Evolutionary conservation across 2,329 filamentous ascomycete genomes (phyloP).

Genomic region (Aspergillus sp.): DNA sequence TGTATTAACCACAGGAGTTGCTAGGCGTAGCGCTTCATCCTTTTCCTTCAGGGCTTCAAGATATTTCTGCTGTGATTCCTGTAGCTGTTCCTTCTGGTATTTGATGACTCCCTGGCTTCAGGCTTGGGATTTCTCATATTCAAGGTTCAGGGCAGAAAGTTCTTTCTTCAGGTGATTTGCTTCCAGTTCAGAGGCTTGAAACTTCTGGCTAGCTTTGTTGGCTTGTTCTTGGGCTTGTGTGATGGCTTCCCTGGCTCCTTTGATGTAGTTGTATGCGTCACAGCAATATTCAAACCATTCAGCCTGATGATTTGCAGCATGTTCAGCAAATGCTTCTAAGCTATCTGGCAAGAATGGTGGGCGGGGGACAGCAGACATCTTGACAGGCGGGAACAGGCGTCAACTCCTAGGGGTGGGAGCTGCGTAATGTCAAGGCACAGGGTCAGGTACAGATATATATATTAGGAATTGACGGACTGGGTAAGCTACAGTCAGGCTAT

Average conservation of each 20-base stretch:
- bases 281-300: no score
- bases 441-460: no score
- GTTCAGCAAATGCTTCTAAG: no score
- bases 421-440: no score
- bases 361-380: no score
- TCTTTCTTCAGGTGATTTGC: background rate
- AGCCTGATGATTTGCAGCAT: no score
- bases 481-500: no score
- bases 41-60: background rate
- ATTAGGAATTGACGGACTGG: no score
- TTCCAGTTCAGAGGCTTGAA: background rate
- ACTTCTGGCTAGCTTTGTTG: background rate
- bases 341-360: no score
- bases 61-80: background rate
- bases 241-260: background rate
- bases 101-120: background rate
- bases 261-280: no score
- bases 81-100: background rate
- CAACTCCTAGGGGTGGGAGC: no score
- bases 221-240: background rate
- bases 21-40: background rate
- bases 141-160: background rate
- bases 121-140: background rate
- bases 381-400: no score
- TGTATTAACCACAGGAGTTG: background rate